Conservation (phyloP, 441 rosid genomes). For the Euphorbia celastroides region DNA sequence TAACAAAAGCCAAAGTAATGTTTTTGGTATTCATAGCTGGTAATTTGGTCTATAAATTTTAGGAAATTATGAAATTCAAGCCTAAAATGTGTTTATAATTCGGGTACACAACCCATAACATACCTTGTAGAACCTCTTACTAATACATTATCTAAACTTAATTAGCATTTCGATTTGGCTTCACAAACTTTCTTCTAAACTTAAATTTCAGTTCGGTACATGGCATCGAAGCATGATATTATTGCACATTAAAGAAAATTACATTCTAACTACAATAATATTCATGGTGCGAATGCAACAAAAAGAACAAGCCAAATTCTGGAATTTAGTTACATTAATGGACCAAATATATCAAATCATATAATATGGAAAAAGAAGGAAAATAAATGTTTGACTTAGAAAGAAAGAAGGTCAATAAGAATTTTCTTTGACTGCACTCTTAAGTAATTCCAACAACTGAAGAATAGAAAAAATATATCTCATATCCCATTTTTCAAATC, state of each 20-base stretch:
- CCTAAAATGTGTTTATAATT: not conserved
- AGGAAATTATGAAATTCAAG: not conserved
- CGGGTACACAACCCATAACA: not conserved
- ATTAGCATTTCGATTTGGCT: not conserved
- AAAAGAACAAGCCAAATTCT: too few species aligned
- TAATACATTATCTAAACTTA: too few species aligned
- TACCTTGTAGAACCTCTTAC: too few species aligned
- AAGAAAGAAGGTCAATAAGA: constrained; percentile 21
- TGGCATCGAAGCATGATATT: not conserved
- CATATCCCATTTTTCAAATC: not conserved
- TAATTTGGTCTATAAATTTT: not conserved
- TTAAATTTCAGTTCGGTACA: not conserved
- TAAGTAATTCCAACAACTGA: constrained; percentile 21
- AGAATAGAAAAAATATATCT: not conserved
- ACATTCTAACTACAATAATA: not conserved
- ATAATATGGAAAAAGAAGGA: not conserved
- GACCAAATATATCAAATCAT: too few species aligned
- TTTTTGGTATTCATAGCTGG: not conserved
- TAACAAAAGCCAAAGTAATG: not conserved
- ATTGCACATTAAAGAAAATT: too few species aligned
- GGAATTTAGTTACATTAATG: too few species aligned
- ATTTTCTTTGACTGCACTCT: constrained; percentile 29
- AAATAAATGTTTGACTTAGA: constrained; percentile 11
- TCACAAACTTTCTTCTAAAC: not conserved
- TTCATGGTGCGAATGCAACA: too few species aligned